Evolutionary conservation across 2,329 filamentous ascomycete species (phyloP), one percentile per base, ranked within the genome.

Genomic region (Phyllosticta citriasiana): DNA sequence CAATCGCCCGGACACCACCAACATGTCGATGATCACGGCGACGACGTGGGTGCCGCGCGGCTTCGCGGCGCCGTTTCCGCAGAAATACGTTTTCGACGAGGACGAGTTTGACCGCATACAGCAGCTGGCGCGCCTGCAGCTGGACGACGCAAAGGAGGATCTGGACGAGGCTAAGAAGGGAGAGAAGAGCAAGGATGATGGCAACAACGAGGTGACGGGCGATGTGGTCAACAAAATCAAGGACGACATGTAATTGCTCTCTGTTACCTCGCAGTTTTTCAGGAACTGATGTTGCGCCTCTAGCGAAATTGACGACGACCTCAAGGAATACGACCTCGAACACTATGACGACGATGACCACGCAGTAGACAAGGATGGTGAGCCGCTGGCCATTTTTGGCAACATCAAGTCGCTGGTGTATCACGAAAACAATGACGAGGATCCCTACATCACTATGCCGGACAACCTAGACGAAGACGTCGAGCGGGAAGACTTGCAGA

Each of bases 311-410:
- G 91, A 96, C 70, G 90, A 95, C 66, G 92, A 96, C 72, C 81
- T 99, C 57, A 94, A 93, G 76, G 91, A 99, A 76, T 99, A 97
- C 76, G 88, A 99, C 71, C 82, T 99, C 60, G 93, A 97, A 65
- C 86, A 96, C 74, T 99, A 99, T 74, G 94, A 99, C 69, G 88
- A 94, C 67, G 89, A 94, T 55, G 84, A 86, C 7, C 81, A 83
- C 14, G 81, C 83, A 1, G 83, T 84, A 16, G 84, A 89, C 63
- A 86, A 85, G 30, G 84, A 88, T 63, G 85, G 83, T 57, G 87
- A 90, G 69, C 83, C 87, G 59, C 87, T 94, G 82, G 88, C 87
- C 68, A 96, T 97, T 84, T 97, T 99, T 72, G 91, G 92, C 70
- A 97, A 97, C 72, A 84, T 96, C 72, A 95, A 94, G 75, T 92